Evolutionary conservation across 805 yeast genomes (phyloP).

Genomic region (Ogataea henricii): DNA sequence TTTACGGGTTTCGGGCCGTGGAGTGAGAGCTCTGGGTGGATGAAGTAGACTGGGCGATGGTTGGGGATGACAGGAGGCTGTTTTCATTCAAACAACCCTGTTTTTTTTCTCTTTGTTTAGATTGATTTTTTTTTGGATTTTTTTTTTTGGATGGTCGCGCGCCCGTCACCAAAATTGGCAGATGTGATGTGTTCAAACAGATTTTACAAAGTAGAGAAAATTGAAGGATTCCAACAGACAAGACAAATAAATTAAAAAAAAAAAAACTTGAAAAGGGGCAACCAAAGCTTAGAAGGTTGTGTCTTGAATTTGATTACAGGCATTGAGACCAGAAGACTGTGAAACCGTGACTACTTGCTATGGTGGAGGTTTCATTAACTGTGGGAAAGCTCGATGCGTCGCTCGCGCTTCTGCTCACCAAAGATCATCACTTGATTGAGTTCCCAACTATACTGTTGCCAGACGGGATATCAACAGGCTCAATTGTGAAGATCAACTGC

Average conservation of each 20-base stretch:
- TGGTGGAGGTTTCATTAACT: slow-evolving; percentile 90
- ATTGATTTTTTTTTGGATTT: background rate
- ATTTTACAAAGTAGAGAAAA: background rate
- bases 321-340: background rate
- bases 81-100: background rate
- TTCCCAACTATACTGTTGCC: slow-evolving; percentile 95
- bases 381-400: slow-evolving; percentile 97
- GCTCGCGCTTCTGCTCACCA: slow-evolving; percentile 83
- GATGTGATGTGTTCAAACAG: slow-evolving; percentile 16
- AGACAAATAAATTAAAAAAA: background rate
- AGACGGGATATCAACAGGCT: slow-evolving; percentile 87
- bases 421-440: slow-evolving; percentile 89
- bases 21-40: no score
- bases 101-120: slow-evolving; percentile 2
- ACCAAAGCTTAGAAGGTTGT: background rate
- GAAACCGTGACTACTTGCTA: slow-evolving; percentile 25
- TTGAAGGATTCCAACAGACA: slow-evolving; percentile 1
- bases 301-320: background rate
- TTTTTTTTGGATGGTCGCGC: background rate
- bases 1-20: background rate
- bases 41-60: no score
- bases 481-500: slow-evolving; percentile 83
- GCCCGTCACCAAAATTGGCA: slow-evolving; percentile 2
- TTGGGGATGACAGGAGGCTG: background rate
- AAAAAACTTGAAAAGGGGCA: background rate